Conservation (phyloP, 164 flowering plant genomes). For the Umbellularia californica region DNA sequence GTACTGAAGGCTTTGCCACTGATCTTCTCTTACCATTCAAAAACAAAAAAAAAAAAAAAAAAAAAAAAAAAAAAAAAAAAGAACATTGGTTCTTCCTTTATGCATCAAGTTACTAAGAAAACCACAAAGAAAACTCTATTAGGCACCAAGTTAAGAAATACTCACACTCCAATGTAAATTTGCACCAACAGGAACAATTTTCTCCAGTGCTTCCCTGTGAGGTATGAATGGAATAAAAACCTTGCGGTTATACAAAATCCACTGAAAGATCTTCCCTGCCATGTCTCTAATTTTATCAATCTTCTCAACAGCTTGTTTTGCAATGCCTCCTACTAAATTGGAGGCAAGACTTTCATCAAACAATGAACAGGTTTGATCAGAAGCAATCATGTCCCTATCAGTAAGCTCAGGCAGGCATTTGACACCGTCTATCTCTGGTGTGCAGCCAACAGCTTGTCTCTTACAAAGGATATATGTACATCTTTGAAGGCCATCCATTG, state of each 20-base stretch:
- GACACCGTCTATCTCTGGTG: constrained; percentile 9
- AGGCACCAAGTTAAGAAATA: constrained; percentile 7
- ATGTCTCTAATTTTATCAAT: constrained; percentile 83
- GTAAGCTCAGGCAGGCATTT: constrained; percentile 13
- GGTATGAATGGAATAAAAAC: constrained; percentile 59
- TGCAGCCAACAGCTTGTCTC: constrained; percentile 26
- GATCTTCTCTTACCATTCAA: no score
- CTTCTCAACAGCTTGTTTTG: constrained; percentile 94
- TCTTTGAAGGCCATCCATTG: constrained; percentile 83
- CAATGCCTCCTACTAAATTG: constrained; percentile 57
- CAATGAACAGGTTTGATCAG: constrained; percentile 18
- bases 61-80: no score
- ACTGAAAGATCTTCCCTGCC: constrained; percentile 73
- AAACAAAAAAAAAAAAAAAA: neutral
- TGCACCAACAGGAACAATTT: constrained; percentile 45
- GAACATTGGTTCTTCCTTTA: neutral
- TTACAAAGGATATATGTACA: constrained; percentile 78
- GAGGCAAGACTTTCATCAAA: constrained; percentile 66
- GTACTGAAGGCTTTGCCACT: no score
- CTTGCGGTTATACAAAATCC: constrained; percentile 55
- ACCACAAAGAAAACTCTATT: neutral
- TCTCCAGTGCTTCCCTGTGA: constrained; percentile 59
- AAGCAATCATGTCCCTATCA: constrained; percentile 10
- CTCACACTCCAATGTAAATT: constrained; percentile 79
- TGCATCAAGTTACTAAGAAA: neutral